Percentiles rank a stretch among this genome's conserved stretches.
Conservation (phyloP, 371 early-diverging fungal species). For the Mortierella sp. region DNA sequence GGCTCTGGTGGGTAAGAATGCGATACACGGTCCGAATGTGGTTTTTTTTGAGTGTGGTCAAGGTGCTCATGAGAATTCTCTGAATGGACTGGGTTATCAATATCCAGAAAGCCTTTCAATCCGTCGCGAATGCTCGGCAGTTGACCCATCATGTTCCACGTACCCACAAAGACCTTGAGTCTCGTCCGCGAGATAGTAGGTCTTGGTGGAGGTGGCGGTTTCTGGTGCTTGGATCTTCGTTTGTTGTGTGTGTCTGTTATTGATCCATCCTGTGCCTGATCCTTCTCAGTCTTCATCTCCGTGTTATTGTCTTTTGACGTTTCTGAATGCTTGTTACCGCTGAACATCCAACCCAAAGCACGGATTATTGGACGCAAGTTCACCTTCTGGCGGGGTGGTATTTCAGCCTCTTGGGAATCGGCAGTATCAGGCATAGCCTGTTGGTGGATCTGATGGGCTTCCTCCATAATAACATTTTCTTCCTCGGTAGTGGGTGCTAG, state of each 20-base stretch:
- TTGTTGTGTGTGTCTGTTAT: background rate
- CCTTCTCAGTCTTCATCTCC: background rate
- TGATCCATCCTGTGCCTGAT: background rate
- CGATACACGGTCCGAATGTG: background rate
- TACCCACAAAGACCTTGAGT: conserved; percentile 73
- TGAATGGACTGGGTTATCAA: conserved; percentile 7
- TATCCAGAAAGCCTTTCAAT: conserved; percentile 44
- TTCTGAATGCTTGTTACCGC: conserved; percentile 1
- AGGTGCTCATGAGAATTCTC: background rate
- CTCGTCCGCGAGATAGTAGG: conserved; percentile 39
- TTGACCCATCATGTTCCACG: conserved; percentile 84
- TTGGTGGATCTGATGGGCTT: background rate
- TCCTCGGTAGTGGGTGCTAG: no score
- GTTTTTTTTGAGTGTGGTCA: background rate
- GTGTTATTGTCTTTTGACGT: background rate
- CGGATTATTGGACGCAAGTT: conserved; percentile 13
- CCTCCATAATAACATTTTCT: no score
- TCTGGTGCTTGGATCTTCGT: background rate
- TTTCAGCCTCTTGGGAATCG: background rate
- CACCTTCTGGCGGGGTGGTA: background rate
- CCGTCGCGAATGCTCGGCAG: conserved; percentile 51
- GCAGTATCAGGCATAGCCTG: background rate
- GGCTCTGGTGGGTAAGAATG: background rate
- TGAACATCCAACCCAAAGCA: conserved; percentile 25
- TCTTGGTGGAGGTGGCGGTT: conserved; percentile 18